Percentiles rank a stretch among this genome's conserved stretches.
Conservation (phyloP, 495 filamentous ascomycete genomes). For the Talaromyces thailandensis region DNA sequence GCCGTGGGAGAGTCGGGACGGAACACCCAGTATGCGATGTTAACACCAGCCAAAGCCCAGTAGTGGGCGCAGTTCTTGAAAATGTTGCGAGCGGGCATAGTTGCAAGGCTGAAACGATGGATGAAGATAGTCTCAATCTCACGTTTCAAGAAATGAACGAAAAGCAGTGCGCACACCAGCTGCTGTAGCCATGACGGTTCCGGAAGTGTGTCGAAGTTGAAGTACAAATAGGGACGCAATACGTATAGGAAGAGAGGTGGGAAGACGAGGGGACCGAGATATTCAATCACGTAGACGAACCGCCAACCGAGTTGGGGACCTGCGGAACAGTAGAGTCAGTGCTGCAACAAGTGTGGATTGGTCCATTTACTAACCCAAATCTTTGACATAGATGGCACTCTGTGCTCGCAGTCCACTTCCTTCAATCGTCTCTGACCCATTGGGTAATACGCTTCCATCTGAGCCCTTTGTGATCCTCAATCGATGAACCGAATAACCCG, state of each 20-base stretch:
- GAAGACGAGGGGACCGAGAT: slow-evolving; percentile 87
- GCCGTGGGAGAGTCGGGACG: slow-evolving; percentile 55
- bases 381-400: slow-evolving; percentile 79
- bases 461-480: slow-evolving; percentile 62
- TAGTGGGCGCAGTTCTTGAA: slow-evolving; percentile 89
- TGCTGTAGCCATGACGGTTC: slow-evolving; percentile 57
- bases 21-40: slow-evolving; percentile 82
- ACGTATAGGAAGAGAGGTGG: slow-evolving; percentile 63
- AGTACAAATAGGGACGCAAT: slow-evolving; percentile 67
- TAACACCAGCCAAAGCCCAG: slow-evolving; percentile 75
- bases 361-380: slow-evolving; percentile 58
- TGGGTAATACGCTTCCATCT: slow-evolving; percentile 60
- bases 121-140: slow-evolving; percentile 91
- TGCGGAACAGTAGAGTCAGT: slow-evolving; percentile 23
- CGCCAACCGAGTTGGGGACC: slow-evolving; percentile 90
- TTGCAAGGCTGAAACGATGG: slow-evolving; percentile 89
- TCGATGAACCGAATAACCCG: slow-evolving; percentile 49
- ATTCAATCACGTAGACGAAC: slow-evolving; percentile 91
- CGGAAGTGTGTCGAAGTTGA: slow-evolving; percentile 41
- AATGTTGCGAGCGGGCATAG: slow-evolving; percentile 81
- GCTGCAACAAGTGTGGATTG: not conserved
- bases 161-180: slow-evolving; percentile 61
- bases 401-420: slow-evolving; percentile 56
- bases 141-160: slow-evolving; percentile 85
- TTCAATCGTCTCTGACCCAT: slow-evolving; percentile 54